A percentile compares a stretch with the other conserved stretches of the same genome.
Evolutionary conservation across 257 asterid genomes (phyloP).

Genomic region (Fraxinus excelsior): DNA sequence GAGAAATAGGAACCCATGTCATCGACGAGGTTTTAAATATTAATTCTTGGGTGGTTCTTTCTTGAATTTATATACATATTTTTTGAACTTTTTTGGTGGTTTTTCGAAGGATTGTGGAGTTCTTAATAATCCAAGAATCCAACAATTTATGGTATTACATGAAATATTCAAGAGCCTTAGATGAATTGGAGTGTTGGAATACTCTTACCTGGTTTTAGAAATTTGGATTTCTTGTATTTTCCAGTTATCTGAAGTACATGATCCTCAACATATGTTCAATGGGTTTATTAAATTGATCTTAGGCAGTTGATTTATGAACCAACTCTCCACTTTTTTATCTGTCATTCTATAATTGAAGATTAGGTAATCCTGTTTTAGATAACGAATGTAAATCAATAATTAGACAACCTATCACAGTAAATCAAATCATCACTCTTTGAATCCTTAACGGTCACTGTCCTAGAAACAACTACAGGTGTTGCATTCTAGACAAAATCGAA

Average conservation of each 20-base stretch:
- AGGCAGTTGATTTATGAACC: neutral
- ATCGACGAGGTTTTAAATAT: neutral
- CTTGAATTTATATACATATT: neutral
- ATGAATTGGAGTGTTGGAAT: neutral
- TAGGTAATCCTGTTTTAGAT: neutral
- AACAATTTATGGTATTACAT: too few species aligned
- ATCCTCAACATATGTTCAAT: neutral
- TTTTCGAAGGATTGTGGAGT: constrained; percentile 2
- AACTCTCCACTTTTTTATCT: neutral
- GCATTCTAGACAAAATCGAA: neutral
- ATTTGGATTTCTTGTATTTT: neutral
- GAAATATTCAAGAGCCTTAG: neutral
- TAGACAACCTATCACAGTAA: neutral
- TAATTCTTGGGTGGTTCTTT: neutral
- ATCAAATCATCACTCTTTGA: neutral
- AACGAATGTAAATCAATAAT: neutral
- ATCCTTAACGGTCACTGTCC: neutral
- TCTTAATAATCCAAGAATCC: constrained; percentile 1
- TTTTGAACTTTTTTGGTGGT: neutral
- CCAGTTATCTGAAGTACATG: neutral
- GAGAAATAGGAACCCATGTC: neutral
- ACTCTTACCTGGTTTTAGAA: neutral
- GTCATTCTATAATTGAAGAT: neutral
- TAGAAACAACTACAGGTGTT: neutral
- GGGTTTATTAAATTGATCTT: neutral